Percentiles rank a stretch among this genome's conserved stretches.
phyloP scores from a whole-genome alignment of 1,284 basidiomycete genomes.

The Amylostereum chailletii region DNA sequence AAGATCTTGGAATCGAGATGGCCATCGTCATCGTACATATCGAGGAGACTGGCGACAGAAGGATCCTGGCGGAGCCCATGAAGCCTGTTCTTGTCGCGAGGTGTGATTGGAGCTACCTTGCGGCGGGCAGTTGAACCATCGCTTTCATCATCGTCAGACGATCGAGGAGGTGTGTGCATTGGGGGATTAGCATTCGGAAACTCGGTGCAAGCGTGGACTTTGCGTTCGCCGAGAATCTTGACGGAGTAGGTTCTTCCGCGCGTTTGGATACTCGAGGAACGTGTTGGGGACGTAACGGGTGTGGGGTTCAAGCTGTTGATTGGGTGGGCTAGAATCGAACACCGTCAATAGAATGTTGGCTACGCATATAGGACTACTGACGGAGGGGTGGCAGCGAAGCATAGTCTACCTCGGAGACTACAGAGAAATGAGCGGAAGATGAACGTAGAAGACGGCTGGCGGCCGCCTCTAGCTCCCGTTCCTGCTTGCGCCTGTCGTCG shows the following conservation, averaged over 20 bases:
- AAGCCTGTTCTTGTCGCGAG: constrained; percentile 45
- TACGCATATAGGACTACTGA: constrained; percentile 28
- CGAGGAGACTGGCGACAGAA: constrained; percentile 62
- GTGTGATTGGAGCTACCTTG: constrained; percentile 22
- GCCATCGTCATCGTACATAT: constrained; percentile 66
- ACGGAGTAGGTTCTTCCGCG: constrained; percentile 56
- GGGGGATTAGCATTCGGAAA: constrained; percentile 52
- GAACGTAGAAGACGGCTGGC: constrained; percentile 57
- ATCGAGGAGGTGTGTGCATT: constrained; percentile 17
- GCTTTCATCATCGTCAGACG: constrained; percentile 18
- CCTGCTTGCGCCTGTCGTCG: constrained; percentile 17
- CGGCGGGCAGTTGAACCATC: constrained; percentile 12
- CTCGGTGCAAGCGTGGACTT: constrained; percentile 51
- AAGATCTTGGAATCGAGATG: constrained; percentile 51
- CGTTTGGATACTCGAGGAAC: constrained; percentile 35
- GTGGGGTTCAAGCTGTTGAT: constrained; percentile 45
- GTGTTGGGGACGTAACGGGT: constrained; percentile 31
- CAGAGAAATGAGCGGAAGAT: constrained; percentile 55
- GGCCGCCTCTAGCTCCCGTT: constrained; percentile 49
- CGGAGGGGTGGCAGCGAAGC: constrained; percentile 55
- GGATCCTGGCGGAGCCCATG: constrained; percentile 62
- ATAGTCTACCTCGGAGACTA: constrained; percentile 47
- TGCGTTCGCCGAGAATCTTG: constrained; percentile 48
- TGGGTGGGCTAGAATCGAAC: constrained; percentile 48
- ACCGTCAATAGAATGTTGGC: not conserved